phyloP scores from a whole-genome alignment of 768 basidiomycete genomes.

The Phylloporus sp. region DNA sequence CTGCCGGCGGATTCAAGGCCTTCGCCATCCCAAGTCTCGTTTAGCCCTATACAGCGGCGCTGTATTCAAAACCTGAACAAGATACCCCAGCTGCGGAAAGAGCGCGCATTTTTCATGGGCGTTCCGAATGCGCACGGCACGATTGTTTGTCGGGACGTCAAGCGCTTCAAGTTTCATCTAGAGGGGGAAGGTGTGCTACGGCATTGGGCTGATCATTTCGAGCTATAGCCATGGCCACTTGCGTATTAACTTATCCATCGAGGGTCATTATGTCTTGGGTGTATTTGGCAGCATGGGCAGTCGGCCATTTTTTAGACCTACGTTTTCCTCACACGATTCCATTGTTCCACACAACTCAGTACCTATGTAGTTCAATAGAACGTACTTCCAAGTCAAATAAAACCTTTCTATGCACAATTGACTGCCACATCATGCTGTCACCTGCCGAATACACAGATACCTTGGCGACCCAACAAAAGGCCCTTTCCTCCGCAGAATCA shows the following conservation, averaged over 20 bases:
- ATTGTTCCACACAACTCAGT: too few relatives aligned
- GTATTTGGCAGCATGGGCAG: too few relatives aligned
- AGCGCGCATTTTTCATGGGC: constrained; percentile 56
- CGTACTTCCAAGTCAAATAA: too few relatives aligned
- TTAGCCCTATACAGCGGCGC: constrained; percentile 52
- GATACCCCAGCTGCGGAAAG: constrained; percentile 65
- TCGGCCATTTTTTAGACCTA: too few relatives aligned
- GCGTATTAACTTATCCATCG: background rate
- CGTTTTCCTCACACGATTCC: too few relatives aligned
- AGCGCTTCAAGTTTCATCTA: constrained; percentile 52
- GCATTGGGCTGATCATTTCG: constrained; percentile 67
- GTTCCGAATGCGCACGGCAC: constrained; percentile 65
- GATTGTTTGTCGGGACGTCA: constrained; percentile 65
- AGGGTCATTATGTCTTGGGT: too few relatives aligned
- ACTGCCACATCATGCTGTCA: too few relatives aligned
- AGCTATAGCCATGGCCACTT: constrained; percentile 29
- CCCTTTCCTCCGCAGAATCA: background rate
- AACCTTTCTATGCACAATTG: too few relatives aligned
- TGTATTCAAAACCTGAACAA: constrained; percentile 59
- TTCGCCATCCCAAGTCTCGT: constrained; percentile 36
- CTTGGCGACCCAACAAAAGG: too few relatives aligned
- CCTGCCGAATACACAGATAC: too few relatives aligned
- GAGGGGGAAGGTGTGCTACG: constrained; percentile 60
- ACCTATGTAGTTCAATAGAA: too few relatives aligned
- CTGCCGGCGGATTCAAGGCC: constrained; percentile 5